These are phyloP conservation scores for Candida golubevii DNA, from an alignment of 805 yeast genomes.

Conservation along the genomic window DNA sequence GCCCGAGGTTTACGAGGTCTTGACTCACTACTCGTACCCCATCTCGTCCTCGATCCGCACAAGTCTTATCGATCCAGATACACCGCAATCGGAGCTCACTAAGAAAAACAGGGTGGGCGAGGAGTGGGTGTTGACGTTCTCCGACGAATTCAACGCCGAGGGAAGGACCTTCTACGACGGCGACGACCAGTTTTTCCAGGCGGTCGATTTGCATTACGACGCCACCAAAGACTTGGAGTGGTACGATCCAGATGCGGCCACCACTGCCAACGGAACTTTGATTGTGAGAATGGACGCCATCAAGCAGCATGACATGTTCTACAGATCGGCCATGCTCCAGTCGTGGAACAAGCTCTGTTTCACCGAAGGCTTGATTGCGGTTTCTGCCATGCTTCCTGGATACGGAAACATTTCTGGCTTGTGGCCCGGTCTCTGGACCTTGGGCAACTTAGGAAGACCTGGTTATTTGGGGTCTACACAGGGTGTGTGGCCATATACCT, in stretches of 20 bases:
- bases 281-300: constrained; percentile 74
- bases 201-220: constrained; percentile 75
- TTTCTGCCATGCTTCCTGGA: constrained; percentile 75
- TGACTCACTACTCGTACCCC: constrained; percentile 57
- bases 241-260: constrained; percentile 89
- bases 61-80: constrained; percentile 64
- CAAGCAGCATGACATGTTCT: constrained; percentile 70
- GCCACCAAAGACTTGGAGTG: constrained; percentile 91
- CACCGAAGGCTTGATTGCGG: constrained; percentile 76
- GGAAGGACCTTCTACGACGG: constrained; percentile 89
- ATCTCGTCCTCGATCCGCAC: constrained; percentile 56
- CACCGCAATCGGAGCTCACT: constrained; percentile 51
- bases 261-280: constrained; percentile 71
- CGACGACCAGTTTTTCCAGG: constrained; percentile 90
- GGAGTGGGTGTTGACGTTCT: constrained; percentile 74
- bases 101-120: constrained; percentile 31
- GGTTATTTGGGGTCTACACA: constrained; percentile 85
- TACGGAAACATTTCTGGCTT: constrained; percentile 74
- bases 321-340: constrained; percentile 89
- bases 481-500: constrained; percentile 94
- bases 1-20: constrained; percentile 37
- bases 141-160: constrained; percentile 86
- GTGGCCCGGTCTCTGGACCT: constrained; percentile 97
- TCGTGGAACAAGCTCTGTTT: constrained; percentile 90
- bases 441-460: constrained; percentile 91